phyloP scores from a whole-genome alignment of 495 filamentous ascomycete species.

The Staphylotrichum longicolle region DNA sequence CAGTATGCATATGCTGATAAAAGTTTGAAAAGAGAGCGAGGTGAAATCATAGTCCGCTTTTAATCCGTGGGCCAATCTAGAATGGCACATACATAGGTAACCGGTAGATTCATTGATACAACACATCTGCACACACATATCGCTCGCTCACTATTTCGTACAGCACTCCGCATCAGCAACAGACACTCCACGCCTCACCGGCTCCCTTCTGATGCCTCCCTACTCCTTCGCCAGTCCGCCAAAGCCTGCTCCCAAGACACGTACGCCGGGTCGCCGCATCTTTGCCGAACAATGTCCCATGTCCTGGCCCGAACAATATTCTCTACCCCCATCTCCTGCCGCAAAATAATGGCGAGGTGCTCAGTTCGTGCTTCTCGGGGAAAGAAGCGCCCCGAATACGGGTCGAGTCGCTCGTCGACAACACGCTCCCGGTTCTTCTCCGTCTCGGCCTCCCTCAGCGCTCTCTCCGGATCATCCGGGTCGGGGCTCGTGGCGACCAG shows the following conservation, averaged over 20 bases:
- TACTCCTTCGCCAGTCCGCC: conserved; percentile 42
- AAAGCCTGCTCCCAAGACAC: conserved; percentile 61
- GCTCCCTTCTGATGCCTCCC: not conserved
- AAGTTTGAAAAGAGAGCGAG: no score
- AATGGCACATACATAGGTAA: no score
- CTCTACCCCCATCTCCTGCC: conserved; percentile 85
- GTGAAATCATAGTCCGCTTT: no score
- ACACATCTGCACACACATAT: not conserved
- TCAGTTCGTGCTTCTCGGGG: conserved; percentile 83
- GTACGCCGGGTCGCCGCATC: conserved; percentile 61
- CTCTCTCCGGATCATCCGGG: conserved; percentile 79
- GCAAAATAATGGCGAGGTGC: conserved; percentile 68
- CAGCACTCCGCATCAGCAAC: not conserved
- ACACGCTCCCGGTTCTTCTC: conserved; percentile 68
- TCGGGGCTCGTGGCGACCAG: conserved; percentile 84
- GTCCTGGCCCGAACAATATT: conserved; percentile 78
- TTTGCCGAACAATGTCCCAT: conserved; percentile 77
- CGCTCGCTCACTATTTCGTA: not conserved
- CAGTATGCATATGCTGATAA: no score
- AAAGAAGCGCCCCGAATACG: conserved; percentile 83
- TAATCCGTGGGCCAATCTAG: no score
- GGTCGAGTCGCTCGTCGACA: conserved; percentile 87
- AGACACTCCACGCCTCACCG: not conserved
- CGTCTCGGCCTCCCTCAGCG: conserved; percentile 66
- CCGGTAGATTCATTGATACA: no score